These are phyloP conservation scores for Hymenoscyphus albidus DNA, from an alignment of 2,329 filamentous ascomycete genomes.

Conservation along the genomic window DNA sequence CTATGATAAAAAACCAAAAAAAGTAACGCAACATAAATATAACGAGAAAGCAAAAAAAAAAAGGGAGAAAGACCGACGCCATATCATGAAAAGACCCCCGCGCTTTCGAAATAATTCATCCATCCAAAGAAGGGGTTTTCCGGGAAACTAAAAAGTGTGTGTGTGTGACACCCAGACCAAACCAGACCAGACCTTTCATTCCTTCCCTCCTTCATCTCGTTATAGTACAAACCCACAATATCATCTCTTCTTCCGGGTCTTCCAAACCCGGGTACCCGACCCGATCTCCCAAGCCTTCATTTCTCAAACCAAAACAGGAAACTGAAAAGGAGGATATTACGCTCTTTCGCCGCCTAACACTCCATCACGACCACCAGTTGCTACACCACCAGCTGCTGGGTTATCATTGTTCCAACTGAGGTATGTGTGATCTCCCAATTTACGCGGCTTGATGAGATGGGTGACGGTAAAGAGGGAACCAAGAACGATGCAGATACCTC, in stretches of 20 bases:
- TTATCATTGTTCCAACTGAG: slow-evolving; percentile 87
- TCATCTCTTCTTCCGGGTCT: neutral
- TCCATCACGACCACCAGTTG: slow-evolving; percentile 52
- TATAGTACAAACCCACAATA: slow-evolving; percentile 1
- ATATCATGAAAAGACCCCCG: no score
- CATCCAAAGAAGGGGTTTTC: no score
- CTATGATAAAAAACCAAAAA: no score
- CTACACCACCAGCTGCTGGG: slow-evolving; percentile 32
- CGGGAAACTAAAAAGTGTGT: no score
- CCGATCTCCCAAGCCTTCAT: no score
- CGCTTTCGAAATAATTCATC: no score
- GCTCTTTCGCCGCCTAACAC: slow-evolving; percentile 10
- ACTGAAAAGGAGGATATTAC: neutral
- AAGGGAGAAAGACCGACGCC: no score
- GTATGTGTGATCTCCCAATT: slow-evolving; percentile 97
- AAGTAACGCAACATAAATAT: no score
- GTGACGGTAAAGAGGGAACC: slow-evolving; percentile 85
- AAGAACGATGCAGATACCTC: slow-evolving; percentile 85
- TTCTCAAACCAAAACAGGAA: no score
- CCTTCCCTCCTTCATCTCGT: neutral
- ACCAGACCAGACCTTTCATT: neutral
- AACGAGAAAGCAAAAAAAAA: no score
- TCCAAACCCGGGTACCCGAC: neutral
- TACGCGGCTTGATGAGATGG: slow-evolving; percentile 89
- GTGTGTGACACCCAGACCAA: no score